Evolutionary conservation across 2,329 filamentous ascomycete species (phyloP).

Genomic region (Furcasterigmium sp.): DNA sequence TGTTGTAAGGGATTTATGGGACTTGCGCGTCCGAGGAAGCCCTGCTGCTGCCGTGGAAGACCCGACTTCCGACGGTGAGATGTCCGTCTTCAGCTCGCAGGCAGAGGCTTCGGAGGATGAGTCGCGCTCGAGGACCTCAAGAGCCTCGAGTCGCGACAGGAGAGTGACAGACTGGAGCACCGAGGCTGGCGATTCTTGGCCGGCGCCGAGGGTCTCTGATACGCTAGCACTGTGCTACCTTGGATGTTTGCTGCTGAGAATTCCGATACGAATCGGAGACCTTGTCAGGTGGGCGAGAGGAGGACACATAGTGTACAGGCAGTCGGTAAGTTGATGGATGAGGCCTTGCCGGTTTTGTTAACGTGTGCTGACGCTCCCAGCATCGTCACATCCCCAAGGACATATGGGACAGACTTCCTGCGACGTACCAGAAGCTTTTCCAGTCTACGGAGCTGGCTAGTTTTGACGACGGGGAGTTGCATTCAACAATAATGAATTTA

Average conservation of each 20-base stretch:
- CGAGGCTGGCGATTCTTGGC: slow-evolving; percentile 41
- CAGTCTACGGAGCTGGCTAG: slow-evolving; percentile 39
- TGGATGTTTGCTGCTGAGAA: slow-evolving; percentile 65
- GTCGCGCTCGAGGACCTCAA: slow-evolving; percentile 15
- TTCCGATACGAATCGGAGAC: slow-evolving; percentile 73
- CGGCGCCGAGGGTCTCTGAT: slow-evolving; percentile 65
- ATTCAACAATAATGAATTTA: slow-evolving; percentile 57
- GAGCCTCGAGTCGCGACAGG: slow-evolving; percentile 20
- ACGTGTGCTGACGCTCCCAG: slow-evolving; percentile 22
- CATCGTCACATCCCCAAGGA: slow-evolving; percentile 54
- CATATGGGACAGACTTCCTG: slow-evolving; percentile 61
- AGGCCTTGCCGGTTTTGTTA: too few relatives aligned
- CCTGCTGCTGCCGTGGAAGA: slow-evolving; percentile 28
- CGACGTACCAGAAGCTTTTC: slow-evolving; percentile 53
- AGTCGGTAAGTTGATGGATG: slow-evolving; percentile 46
- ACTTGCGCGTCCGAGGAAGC: slow-evolving; percentile 52
- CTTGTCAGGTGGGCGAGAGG: slow-evolving; percentile 62
- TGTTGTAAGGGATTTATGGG: slow-evolving; percentile 81
- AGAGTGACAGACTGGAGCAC: slow-evolving; percentile 38
- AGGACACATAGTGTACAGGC: slow-evolving; percentile 67
- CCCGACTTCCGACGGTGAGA: slow-evolving; percentile 17
- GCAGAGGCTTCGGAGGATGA: slow-evolving; percentile 16
- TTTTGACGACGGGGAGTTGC: slow-evolving; percentile 53
- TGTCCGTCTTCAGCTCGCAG: slow-evolving; percentile 34
- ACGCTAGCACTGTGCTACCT: slow-evolving; percentile 77